Percentiles rank a stretch among this genome's conserved stretches.
Conservation (phyloP, 192 early-diverging fungal genomes). For the Chytriomyces confervae region DNA sequence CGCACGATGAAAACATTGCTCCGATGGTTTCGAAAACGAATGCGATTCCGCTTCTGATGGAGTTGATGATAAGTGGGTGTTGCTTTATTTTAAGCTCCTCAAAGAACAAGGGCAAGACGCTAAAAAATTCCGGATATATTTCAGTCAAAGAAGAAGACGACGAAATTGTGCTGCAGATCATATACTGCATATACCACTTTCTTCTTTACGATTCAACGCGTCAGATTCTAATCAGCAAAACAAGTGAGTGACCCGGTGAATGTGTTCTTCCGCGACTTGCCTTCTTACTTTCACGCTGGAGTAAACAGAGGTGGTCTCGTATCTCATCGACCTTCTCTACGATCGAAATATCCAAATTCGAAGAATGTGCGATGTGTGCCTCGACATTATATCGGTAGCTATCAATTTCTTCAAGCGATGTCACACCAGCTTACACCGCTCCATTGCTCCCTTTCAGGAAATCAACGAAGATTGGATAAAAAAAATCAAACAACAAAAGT, state of each 20-base stretch:
- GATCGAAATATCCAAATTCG: constrained; percentile 64
- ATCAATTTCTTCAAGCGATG: not conserved
- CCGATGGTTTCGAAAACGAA: constrained; percentile 49
- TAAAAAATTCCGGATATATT: constrained; percentile 9
- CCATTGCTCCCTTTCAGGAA: constrained; percentile 46
- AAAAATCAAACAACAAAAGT: constrained; percentile 57
- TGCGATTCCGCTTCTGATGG: constrained; percentile 51
- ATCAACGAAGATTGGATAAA: constrained; percentile 60
- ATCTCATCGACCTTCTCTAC: constrained; percentile 64
- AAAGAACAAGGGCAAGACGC: constrained; percentile 15
- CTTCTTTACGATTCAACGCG: constrained; percentile 52
- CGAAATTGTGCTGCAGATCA: constrained; percentile 66
- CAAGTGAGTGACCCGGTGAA: constrained; percentile 38
- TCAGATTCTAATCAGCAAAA: constrained; percentile 47
- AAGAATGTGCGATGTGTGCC: constrained; percentile 59
- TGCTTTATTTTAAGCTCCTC: not conserved
- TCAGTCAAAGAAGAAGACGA: constrained; percentile 68
- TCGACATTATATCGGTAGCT: constrained; percentile 60
- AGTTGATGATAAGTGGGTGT: constrained; percentile 57
- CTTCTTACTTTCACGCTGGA: not conserved
- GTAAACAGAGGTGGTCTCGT: constrained; percentile 56
- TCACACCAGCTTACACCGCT: not conserved
- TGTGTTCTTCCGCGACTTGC: not conserved
- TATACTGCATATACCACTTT: constrained; percentile 62
- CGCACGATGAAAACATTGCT: constrained; percentile 57